phyloP scores from a whole-genome alignment of 2,329 filamentous ascomycete species.

The Nectriaceae sp. region DNA sequence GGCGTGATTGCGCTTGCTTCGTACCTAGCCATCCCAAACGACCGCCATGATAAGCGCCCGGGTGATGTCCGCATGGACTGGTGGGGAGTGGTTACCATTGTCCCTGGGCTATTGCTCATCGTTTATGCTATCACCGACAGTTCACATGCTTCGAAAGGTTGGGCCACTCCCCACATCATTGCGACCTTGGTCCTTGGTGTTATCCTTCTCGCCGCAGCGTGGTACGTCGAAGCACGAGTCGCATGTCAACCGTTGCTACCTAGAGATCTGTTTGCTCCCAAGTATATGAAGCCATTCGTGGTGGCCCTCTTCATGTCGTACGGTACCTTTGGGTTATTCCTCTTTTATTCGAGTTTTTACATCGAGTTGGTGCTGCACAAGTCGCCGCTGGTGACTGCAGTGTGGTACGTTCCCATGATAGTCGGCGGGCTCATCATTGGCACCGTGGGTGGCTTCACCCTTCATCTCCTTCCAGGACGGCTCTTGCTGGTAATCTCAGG shows the following conservation, averaged over 20 bases:
- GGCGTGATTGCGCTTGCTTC: slow-evolving; percentile 52
- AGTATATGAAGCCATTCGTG: slow-evolving; percentile 60
- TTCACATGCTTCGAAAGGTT: slow-evolving; percentile 60
- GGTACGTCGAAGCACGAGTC: slow-evolving; percentile 65
- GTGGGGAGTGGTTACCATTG: slow-evolving; percentile 54
- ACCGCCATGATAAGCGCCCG: slow-evolving; percentile 28
- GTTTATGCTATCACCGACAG: slow-evolving; percentile 70
- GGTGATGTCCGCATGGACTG: slow-evolving; percentile 57
- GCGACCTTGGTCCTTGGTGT: slow-evolving; percentile 59
- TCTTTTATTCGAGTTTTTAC: slow-evolving; percentile 67
- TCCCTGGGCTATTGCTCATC: slow-evolving; percentile 61
- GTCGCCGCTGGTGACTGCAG: slow-evolving; percentile 55
- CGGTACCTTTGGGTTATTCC: slow-evolving; percentile 61
- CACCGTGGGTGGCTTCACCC: slow-evolving; percentile 52
- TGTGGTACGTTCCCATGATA: slow-evolving; percentile 61
- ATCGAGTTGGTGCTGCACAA: slow-evolving; percentile 55
- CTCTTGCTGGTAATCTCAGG: slow-evolving; percentile 55
- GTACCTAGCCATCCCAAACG: slow-evolving; percentile 38
- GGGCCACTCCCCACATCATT: slow-evolving; percentile 67
- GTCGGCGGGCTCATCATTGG: slow-evolving; percentile 60
- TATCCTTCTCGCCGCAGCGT: slow-evolving; percentile 51
- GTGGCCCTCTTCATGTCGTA: slow-evolving; percentile 51
- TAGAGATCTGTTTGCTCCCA: slow-evolving; percentile 56
- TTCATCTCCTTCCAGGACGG: slow-evolving; percentile 57
- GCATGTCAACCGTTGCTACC: slow-evolving; percentile 63